phyloP scores from a whole-genome alignment of 1,284 basidiomycete species.

The Psilocybe mexicana region DNA sequence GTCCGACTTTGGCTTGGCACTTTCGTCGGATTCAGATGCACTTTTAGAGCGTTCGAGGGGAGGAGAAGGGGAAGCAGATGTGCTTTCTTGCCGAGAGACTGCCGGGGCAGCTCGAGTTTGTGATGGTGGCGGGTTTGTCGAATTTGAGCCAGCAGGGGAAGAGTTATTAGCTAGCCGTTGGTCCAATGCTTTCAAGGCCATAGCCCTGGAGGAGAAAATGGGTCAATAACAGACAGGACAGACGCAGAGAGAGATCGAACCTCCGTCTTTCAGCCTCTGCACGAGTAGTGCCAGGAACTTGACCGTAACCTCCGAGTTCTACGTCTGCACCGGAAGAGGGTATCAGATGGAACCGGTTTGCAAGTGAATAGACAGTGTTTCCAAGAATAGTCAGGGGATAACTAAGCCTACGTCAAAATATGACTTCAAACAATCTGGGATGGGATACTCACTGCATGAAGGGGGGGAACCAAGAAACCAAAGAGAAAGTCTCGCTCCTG shows the following conservation, averaged over 20 bases:
- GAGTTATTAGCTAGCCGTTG: slow-evolving; percentile 79
- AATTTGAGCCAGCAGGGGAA: slow-evolving; percentile 40
- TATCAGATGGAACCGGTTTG: slow-evolving; percentile 81
- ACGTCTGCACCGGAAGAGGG: slow-evolving; percentile 64
- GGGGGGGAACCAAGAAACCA: slow-evolving; percentile 96
- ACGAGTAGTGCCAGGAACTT: slow-evolving; percentile 81
- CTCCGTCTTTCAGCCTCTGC: slow-evolving; percentile 93
- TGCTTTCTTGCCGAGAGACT: slow-evolving; percentile 30
- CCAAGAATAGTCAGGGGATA: slow-evolving; percentile 68
- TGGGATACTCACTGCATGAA: slow-evolving; percentile 70
- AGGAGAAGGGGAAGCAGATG: slow-evolving; percentile 30
- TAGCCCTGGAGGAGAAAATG: slow-evolving; percentile 52
- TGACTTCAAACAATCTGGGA: neutral
- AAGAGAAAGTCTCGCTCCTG: slow-evolving; percentile 94
- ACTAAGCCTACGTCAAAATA: slow-evolving; percentile 35
- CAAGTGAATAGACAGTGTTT: slow-evolving; percentile 68
- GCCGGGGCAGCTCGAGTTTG: slow-evolving; percentile 40
- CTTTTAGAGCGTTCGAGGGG: slow-evolving; percentile 30
- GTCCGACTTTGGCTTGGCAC: slow-evolving; percentile 25
- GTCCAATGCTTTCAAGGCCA: slow-evolving; percentile 95
- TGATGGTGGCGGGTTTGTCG: slow-evolving; percentile 37
- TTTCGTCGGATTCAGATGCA: slow-evolving; percentile 26
- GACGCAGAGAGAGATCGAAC: slow-evolving; percentile 38
- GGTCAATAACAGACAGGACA: neutral
- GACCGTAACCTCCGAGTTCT: slow-evolving; percentile 73